Conservation (phyloP, 2,329 filamentous ascomycete genomes). For the Colletotrichum tabaci region DNA sequence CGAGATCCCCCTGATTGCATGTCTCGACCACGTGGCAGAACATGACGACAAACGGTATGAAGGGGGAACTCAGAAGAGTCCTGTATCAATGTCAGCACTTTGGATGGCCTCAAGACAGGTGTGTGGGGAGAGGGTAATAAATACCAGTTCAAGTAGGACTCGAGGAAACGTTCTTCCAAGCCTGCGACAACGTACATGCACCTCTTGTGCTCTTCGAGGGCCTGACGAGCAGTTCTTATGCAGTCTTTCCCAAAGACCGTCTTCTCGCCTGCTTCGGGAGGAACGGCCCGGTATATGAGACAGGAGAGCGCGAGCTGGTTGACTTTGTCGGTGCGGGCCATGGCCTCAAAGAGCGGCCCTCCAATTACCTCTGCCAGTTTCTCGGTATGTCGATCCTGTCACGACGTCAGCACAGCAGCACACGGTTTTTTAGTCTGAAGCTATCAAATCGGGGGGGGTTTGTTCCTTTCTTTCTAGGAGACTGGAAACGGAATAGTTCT, state of each 20-base stretch:
- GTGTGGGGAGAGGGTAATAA: background rate
- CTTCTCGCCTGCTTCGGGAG: constrained; percentile 32
- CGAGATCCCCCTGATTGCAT: constrained; percentile 59
- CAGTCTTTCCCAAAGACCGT: constrained; percentile 46
- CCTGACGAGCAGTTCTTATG: constrained; percentile 44
- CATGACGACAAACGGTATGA: constrained; percentile 47
- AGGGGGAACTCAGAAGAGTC: constrained; percentile 44
- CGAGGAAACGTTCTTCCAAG: constrained; percentile 14
- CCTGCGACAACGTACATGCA: constrained; percentile 38
- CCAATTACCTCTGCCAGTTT: constrained; percentile 30
- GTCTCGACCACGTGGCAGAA: constrained; percentile 53
- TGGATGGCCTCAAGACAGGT: background rate
- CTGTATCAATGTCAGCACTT: constrained; percentile 5
- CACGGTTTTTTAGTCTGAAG: too few species aligned
- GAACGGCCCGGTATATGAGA: constrained; percentile 48
- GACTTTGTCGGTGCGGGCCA: constrained; percentile 42
- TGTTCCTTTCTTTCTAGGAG: too few species aligned
- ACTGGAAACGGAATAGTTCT: too few species aligned
- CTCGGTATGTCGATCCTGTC: constrained; percentile 20
- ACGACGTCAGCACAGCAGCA: too few species aligned
- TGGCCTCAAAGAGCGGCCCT: constrained; percentile 37
- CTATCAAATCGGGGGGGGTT: too few species aligned
- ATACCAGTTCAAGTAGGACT: background rate
- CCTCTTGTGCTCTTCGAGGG: constrained; percentile 43
- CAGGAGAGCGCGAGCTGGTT: constrained; percentile 46